Evolutionary conservation across 345 rosid genomes (phyloP).

Genomic region (Heritiera fomes): DNA sequence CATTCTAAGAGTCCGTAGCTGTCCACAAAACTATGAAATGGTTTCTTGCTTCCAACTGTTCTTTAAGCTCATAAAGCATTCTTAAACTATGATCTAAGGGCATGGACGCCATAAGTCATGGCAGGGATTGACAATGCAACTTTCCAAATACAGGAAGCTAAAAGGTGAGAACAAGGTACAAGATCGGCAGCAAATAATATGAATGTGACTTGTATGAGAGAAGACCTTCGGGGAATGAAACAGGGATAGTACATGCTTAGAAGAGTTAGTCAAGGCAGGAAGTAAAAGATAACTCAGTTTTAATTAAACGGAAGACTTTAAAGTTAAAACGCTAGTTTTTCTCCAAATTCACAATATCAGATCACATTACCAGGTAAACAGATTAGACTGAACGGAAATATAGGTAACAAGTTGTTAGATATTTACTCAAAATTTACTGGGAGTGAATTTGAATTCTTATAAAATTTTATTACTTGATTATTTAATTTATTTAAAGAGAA

Average conservation of each 20-base stretch:
- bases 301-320: neutral
- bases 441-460: too few relatives aligned
- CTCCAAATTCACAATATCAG: neutral
- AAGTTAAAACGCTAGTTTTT: neutral
- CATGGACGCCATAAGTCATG: neutral
- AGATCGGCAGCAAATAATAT: neutral
- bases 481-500: too few relatives aligned
- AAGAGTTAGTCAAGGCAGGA: neutral
- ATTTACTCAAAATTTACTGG: too few relatives aligned
- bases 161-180: neutral
- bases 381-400: neutral
- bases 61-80: neutral
- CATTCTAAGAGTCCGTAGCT: neutral
- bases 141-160: neutral
- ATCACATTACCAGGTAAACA: neutral
- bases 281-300: too few relatives aligned
- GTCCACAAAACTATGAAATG: neutral
- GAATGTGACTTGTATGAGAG: neutral
- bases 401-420: too few relatives aligned
- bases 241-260: neutral
- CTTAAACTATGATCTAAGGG: neutral
- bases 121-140: neutral
- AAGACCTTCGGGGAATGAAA: neutral
- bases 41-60: neutral
- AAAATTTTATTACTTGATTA: too few relatives aligned